Base-by-base conservation (phyloP, 345 rosid species). In the Hirschfeldia incana region DNA sequence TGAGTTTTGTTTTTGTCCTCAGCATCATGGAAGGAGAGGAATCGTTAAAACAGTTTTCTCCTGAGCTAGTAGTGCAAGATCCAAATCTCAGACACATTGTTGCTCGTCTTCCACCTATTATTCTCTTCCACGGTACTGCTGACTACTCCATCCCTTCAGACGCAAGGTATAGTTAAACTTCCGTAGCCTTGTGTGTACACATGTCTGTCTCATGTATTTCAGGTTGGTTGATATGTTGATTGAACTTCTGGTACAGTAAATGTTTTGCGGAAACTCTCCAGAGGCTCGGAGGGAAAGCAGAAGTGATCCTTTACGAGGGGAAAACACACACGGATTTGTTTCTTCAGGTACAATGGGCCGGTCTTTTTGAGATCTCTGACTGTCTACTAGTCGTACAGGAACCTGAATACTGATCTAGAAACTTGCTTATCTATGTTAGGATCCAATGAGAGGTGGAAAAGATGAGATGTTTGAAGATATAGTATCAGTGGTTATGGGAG, bases 11-110 rank as follows among this genome's bases (percentile, higher is more conserved):
- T 61, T 60, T 78, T 49, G n/a, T 65, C 33, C 53, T 27, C 89
- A 93, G 98, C 81, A 93, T 95, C 75, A 95, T 95, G 99, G 98
- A 91, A 82, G 98, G 98, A 74, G 98, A 95, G 76, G 86, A 89
- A 76, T 93, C 97, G 60, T 79, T 95, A 76, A 76, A 39, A 70
- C 88, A 84, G 73, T 95, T 75, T 85, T 95, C 99, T 76, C 97
- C 99, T 3, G 99, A 93, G 81, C 81, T 93, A 16, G 77, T 93
- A 46, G 91, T 88, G 36, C 93, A 78, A 83, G 92, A 89, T 70
- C 89, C 90, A 53, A 84, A 83, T 78, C 46, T 82, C 69, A 85
- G 78, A 75, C 82, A 76, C 70, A 87, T 92, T 4, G 80, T 87
- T 81, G 37, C 90, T 73, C 93, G 89, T 70, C 91, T 93, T 28